Base-by-base conservation (phyloP, 108 stramenopile genomes). In the Schizochytrium sp. region DNA sequence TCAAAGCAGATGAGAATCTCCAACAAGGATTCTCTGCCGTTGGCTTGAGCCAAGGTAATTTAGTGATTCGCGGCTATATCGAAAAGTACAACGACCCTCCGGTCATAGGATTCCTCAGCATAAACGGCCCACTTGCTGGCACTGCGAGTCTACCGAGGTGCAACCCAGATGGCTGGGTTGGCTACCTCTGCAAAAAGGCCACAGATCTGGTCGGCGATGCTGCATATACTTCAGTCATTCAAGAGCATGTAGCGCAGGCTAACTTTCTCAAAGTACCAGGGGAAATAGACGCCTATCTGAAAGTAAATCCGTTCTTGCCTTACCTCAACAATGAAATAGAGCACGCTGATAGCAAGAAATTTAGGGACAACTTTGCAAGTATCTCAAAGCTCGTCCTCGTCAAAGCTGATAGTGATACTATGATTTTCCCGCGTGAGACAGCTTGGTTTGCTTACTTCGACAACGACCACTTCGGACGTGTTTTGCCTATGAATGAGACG, bases 1-100 rank as follows among this genome's bases (percentile, higher is more conserved):
- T 96, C 59, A 53, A 61, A 44, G 57, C 59, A 41, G 95, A 96
- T 89, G 91, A 94, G 4, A 49, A 92, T 59, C 89, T 95, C 15
- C 28, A 56, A 17, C 50, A 64, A 15, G 96, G 96, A 44, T 96
- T 96, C 91, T 94, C 95, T 91, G 95, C 94, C 61, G 91, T 95
- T 89, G 96, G 96, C 4, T 90, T 96, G 46, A 93, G 92, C 76
- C 95, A 96, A 88, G 96, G 96, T n/a, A 94, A 93, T 88, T 94
- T 93, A 69, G 90, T 96, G 44, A 92, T 95, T 72, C 93, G 95
- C 10, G 96, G 95, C 41, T 96, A 96, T 87, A 94, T 96, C 88
- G 89, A 91, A 57, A 64, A 87, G 57, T 95, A 95, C 93, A 95
- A 96, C 72, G 91, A 93, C 49, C 96, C 96, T 13, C 90, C 95